Conservation (phyloP, 148 eudicot genomes). For the Pharnaceum exiguum region DNA sequence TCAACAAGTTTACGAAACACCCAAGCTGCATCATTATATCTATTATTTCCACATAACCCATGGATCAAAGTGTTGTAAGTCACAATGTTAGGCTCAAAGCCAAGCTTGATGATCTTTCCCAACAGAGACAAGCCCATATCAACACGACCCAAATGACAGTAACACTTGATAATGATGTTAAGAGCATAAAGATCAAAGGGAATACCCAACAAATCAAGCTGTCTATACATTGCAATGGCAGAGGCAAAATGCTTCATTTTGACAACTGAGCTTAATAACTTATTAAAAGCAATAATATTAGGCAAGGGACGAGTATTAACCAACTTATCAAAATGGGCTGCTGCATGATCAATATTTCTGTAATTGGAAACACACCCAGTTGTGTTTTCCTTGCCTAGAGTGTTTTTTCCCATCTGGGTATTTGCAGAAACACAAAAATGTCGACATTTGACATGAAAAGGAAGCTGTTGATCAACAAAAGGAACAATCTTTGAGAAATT, state of each 20-base stretch:
- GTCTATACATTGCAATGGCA: background rate
- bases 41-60: constrained; percentile 7
- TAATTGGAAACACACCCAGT: no score
- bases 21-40: background rate
- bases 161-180: constrained; percentile 14
- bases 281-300: constrained; percentile 4
- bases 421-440: no score
- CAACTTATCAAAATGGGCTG: background rate
- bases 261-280: background rate
- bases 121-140: constrained; percentile 16
- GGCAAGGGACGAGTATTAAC: background rate
- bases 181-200: constrained; percentile 1
- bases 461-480: no score
- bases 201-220: background rate
- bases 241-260: background rate
- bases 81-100: constrained; percentile 5
- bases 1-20: background rate
- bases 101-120: constrained; percentile 17
- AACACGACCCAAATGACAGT: constrained; percentile 8
- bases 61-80: constrained; percentile 14
- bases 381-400: no score
- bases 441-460: no score
- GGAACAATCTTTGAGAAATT: no score
- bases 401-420: no score
- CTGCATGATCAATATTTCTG: background rate